These are phyloP conservation scores for Trichoderma polysporum DNA, from an alignment of 2,329 filamentous ascomycete species.

Conservation along the genomic window DNA sequence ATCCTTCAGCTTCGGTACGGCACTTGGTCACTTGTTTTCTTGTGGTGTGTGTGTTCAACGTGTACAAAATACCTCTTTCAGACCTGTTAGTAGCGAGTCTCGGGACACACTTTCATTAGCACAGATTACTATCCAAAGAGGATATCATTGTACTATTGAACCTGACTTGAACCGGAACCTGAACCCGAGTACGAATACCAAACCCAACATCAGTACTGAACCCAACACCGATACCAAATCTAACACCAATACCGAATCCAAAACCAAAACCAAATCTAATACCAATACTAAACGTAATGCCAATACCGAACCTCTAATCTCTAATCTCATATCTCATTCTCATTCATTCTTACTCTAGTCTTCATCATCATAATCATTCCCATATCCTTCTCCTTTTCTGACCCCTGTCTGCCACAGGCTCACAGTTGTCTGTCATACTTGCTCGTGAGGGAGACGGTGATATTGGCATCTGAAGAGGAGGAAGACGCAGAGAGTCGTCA, in stretches of 20 bases:
- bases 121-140: not conserved
- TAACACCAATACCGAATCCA: not conserved
- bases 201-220: not conserved
- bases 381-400: constrained; percentile 32
- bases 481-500: constrained; percentile 54
- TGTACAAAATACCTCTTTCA: too few relatives aligned
- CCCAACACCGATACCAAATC: not conserved
- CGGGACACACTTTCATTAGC: not conserved
- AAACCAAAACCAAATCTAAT: not conserved
- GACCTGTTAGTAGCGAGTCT: too few relatives aligned
- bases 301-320: constrained; percentile 20
- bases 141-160: too few relatives aligned
- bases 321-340: constrained; percentile 55
- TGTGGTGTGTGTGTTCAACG: not conserved
- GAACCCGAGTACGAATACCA: too few relatives aligned
- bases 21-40: not conserved
- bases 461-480: constrained; percentile 50
- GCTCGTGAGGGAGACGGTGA: constrained; percentile 33
- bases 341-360: not conserved
- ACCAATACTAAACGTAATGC: not conserved
- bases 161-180: too few relatives aligned
- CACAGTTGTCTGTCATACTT: constrained; percentile 29
- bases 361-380: constrained; percentile 30
- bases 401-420: constrained; percentile 23
- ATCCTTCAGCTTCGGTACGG: not conserved